Percentiles rank a stretch among this genome's conserved stretches.
These are phyloP conservation scores for Lentinula edodes DNA, from an alignment of 768 basidiomycete genomes.

Conservation along the genomic window DNA sequence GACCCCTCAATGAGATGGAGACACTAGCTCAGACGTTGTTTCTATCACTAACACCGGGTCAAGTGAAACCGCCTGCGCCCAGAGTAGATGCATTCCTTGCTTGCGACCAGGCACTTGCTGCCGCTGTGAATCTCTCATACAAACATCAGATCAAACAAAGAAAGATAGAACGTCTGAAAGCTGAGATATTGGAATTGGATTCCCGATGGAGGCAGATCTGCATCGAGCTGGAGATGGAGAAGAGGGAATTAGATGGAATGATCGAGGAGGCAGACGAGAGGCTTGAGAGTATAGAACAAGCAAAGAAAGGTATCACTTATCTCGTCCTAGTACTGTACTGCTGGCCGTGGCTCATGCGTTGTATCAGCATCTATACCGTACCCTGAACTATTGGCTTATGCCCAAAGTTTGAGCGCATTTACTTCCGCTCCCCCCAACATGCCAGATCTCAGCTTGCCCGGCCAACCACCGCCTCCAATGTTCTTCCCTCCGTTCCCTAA, in stretches of 20 bases:
- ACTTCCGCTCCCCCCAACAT: constrained; percentile 87
- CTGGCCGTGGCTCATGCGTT: neutral
- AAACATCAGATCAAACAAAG: constrained; percentile 74
- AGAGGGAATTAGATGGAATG: constrained; percentile 61
- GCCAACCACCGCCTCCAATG: constrained; percentile 68
- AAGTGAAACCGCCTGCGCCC: constrained; percentile 57
- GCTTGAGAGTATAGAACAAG: constrained; percentile 62
- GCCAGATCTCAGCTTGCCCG: constrained; percentile 66
- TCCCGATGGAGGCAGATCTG: constrained; percentile 65
- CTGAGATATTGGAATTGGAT: constrained; percentile 67
- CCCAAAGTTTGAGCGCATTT: constrained; percentile 79
- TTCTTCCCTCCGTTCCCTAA: constrained; percentile 92
- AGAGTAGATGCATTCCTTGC: constrained; percentile 52
- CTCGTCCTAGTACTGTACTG: neutral
- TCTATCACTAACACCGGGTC: constrained; percentile 64
- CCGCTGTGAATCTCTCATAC: constrained; percentile 59
- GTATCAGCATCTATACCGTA: constrained; percentile 69
- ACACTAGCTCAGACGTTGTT: constrained; percentile 64
- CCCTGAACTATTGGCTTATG: constrained; percentile 78
- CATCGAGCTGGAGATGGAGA: constrained; percentile 57
- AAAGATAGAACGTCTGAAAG: constrained; percentile 64
- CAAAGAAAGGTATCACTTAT: constrained; percentile 54
- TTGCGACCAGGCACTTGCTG: constrained; percentile 61
- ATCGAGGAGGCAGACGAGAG: constrained; percentile 74
- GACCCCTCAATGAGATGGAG: constrained; percentile 58